Base-by-base conservation (phyloP, 371 early-diverging fungal species). In the Apophysomyces ossiformis region DNA sequence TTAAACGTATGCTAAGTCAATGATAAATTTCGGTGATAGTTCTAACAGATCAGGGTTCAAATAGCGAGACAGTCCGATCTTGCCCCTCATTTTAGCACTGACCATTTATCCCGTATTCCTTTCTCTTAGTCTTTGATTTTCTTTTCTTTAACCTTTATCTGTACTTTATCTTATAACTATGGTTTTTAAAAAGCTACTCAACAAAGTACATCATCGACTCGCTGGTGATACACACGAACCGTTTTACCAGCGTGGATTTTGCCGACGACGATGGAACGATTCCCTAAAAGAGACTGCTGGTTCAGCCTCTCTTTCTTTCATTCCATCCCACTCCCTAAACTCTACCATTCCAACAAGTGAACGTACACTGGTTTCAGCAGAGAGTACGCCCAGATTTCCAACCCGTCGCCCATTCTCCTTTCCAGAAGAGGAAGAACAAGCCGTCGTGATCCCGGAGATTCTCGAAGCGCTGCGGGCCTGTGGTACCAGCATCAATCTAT, bases 121-220 rank as follows among this genome's bases (percentile, higher is more conserved):
- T 50, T 21, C 21, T 50, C 21, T 50, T 47, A 4, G 9, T 50
- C 21, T 21, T 21, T 50, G 8, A 21, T 50, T 11, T 5, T 11
- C 21, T 50, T 21, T 11, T 50, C 21, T 21, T 50, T 21, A 21
- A 11, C 47, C 18, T 50, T 50, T 50, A 5, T 50, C 21, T 18
- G 5, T 41, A 8, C 41, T 41, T 21, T 50, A 5, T 50, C 21
- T 18, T 50, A 9, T 21, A 21, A 50, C 54, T 5, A 50, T 50
- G 54, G 21, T 50, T 5, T 21, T 50, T 32, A 50, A 50, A 50
- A 50, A 50, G 21, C 21, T 50, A 21, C 21, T 50, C 18, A 50
- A 21, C 21, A 50, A 60, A 60, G 41, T 60, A 43, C 60, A 60
- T 15, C 36, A 60, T 45, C 39, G 45, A 41, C 38, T 60, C 5